Conservation (phyloP, 331 rosid species). For the Telfairia occidentalis region DNA sequence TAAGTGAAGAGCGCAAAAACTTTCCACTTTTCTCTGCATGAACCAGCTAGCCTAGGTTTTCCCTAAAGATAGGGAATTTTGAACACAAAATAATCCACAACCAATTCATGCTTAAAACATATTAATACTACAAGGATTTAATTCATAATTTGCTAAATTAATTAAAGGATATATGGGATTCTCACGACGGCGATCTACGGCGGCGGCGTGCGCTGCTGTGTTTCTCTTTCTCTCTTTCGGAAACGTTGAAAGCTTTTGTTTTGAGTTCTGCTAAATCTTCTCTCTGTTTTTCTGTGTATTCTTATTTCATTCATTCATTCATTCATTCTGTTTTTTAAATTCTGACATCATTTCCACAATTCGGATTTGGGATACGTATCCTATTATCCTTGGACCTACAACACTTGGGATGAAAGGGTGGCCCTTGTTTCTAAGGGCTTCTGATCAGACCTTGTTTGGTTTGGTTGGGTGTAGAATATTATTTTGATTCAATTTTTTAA, state of each 20-base stretch:
- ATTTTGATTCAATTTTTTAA: not conserved
- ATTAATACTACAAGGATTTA: too few relatives aligned
- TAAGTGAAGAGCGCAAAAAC: not conserved
- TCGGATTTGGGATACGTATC: not conserved
- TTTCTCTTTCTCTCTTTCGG: not conserved
- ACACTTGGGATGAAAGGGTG: not conserved
- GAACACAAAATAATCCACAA: too few relatives aligned
- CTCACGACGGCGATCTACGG: not conserved
- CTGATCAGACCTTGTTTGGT: not conserved
- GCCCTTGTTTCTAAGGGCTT: not conserved
- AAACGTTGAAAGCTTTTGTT: not conserved
- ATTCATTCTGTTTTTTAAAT: not conserved
- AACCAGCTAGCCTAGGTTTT: not conserved
- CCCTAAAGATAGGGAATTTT: not conserved
- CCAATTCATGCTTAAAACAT: too few relatives aligned
- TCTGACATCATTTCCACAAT: slow-evolving; percentile 8
- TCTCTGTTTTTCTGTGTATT: not conserved
- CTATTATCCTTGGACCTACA: not conserved
- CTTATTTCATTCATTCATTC: not conserved
- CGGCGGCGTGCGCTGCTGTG: not conserved
- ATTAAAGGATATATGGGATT: not conserved
- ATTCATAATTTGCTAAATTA: not conserved
- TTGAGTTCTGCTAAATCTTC: not conserved
- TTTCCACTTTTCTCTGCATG: slow-evolving; percentile 1
- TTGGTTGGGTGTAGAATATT: not conserved